Evolutionary conservation across 805 yeast genomes (phyloP).

Genomic region (Saccharomyces kudriavzevii): DNA sequence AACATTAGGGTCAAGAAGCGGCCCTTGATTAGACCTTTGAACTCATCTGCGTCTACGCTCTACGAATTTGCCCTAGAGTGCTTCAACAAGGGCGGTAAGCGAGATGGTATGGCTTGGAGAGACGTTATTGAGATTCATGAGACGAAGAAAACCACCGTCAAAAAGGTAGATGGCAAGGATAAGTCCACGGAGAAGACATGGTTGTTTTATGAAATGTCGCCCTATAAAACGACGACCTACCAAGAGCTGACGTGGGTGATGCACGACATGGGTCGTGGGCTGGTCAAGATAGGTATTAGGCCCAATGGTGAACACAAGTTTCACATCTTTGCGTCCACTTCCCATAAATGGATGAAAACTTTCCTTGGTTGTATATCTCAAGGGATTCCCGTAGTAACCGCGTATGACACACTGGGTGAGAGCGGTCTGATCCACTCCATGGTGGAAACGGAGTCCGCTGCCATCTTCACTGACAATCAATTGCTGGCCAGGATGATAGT

Average conservation of each 20-base stretch:
- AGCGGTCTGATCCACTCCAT: conserved; percentile 80
- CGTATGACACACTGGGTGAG: conserved; percentile 92
- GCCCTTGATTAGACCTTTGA: conserved; percentile 53
- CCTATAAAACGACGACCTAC: conserved; percentile 60
- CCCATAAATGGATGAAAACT: conserved; percentile 84
- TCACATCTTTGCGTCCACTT: conserved; percentile 83
- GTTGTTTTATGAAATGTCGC: conserved; percentile 72
- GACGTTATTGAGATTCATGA: conserved; percentile 61
- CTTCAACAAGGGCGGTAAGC: conserved; percentile 45
- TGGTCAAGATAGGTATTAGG: conserved; percentile 59
- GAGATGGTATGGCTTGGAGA: conserved; percentile 70
- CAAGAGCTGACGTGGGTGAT: conserved; percentile 45
- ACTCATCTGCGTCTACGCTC: conserved; percentile 56
- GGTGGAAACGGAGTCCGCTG: conserved; percentile 69
- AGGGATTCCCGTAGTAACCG: conserved; percentile 84
- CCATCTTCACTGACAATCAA: conserved; percentile 76
- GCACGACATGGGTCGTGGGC: conserved; percentile 61
- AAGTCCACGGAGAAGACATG: conserved; percentile 73
- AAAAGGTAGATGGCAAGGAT: conserved; percentile 70
- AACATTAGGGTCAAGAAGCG: conserved; percentile 36
- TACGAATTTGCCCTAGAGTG: conserved; percentile 63
- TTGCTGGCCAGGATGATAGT: conserved; percentile 57
- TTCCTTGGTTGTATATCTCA: conserved; percentile 74
- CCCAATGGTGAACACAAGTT: conserved; percentile 54
- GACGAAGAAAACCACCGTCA: conserved; percentile 68